phyloP scores from a whole-genome alignment of 257 asterid genomes.

The Gentiana dahurica region DNA sequence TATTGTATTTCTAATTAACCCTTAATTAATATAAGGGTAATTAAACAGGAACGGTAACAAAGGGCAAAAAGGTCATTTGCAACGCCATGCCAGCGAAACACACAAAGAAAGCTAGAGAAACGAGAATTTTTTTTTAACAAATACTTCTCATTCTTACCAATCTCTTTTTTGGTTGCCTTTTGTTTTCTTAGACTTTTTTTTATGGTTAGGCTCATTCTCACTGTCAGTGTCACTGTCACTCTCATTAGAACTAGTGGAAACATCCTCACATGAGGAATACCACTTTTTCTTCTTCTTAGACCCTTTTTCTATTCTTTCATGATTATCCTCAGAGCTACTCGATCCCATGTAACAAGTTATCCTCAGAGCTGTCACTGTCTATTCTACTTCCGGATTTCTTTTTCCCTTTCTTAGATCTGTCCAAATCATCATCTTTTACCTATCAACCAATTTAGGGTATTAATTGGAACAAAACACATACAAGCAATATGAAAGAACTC shows the following conservation, averaged over 20 bases:
- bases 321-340: slow-evolving; percentile 62
- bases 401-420: slow-evolving; percentile 27
- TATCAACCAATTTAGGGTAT: neutral
- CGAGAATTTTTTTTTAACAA: neutral
- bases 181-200: too few species aligned
- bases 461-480: neutral
- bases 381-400: slow-evolving; percentile 37
- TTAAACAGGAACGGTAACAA: too few species aligned
- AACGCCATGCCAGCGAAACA: neutral
- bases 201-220: neutral
- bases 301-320: slow-evolving; percentile 43
- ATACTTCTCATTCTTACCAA: neutral
- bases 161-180: too few species aligned
- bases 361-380: slow-evolving; percentile 29
- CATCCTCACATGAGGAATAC: slow-evolving; percentile 68
- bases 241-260: slow-evolving; percentile 36
- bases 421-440: slow-evolving; percentile 18
- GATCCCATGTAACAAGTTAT: slow-evolving; percentile 26
- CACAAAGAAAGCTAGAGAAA: neutral
- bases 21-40: slow-evolving; percentile 1
- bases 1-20: slow-evolving; percentile 8
- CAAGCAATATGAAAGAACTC: slow-evolving; percentile 1
- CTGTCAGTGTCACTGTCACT: too few species aligned
- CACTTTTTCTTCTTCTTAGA: slow-evolving; percentile 71
- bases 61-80: too few species aligned